Evolutionary conservation across 2,329 filamentous ascomycete species (phyloP), one percentile per base, ranked within the genome.

Genomic region (Monilinia fructicola): DNA sequence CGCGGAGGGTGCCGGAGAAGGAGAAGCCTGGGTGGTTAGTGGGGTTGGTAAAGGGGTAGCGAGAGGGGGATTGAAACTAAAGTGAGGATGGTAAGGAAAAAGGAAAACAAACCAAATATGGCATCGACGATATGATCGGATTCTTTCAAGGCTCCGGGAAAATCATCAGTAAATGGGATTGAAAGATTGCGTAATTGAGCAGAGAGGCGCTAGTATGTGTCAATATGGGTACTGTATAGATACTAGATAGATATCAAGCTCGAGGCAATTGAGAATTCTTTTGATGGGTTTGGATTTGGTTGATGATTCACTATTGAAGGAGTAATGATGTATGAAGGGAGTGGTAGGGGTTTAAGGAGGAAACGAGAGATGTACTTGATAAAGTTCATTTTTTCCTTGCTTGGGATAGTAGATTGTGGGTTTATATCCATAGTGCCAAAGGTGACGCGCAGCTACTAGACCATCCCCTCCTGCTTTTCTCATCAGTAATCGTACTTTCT

Each of bases 341-440:
- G 31, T 16, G 23, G 18, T 21, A 1, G 18, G 12, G 23, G 9
- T 35, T 14, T 6, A 28, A 4, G 10, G 14, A 14, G 7, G 11
- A 46, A 23, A 14, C 7, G 11, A 21, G 23, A 40, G 7, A 50
- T 78, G 72, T 78, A 92, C 91, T 81, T 91, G 86, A 76, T 97
- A 98, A 4, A 98, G 83, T 59, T 97, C 93, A 71, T 93, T 94
- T 76, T 94, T 95, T 77, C 89, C 89, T 65, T 92, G 87, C 78
- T 98, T 98, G 0, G 95, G 95, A 75, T 96, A 98, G 81, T 95
- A 98, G 54, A 99, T 83, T 11, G 87, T 90, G 4, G 94, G 93
- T 31, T 86, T 85, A 79, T 98, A 99, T 69, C 95, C 94, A 77
- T 96, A 98, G 76, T 97, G 91, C 76, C 87, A 87, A 6, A 99